Evolutionary conservation across 192 early-diverging fungal species (phyloP).

Genomic region (Coemansia sp.): DNA sequence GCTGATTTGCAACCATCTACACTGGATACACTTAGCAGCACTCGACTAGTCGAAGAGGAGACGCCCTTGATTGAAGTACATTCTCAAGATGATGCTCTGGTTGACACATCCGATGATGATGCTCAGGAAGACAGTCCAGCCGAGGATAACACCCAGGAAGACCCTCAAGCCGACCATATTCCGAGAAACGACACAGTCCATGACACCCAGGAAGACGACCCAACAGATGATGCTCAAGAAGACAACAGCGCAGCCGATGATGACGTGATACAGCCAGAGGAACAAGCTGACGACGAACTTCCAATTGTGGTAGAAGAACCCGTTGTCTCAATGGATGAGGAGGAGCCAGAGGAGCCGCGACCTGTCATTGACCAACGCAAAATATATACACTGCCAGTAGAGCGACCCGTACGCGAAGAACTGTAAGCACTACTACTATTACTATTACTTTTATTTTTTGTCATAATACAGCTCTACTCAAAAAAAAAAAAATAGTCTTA

Average conservation of each 20-base stretch:
- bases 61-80: background rate
- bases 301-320: background rate
- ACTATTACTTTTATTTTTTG: background rate
- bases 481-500: too few relatives aligned
- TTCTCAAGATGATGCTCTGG: background rate
- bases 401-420: conserved; percentile 18
- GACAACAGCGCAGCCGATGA: background rate
- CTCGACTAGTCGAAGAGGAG: background rate
- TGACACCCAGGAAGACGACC: background rate
- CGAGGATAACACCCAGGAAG: background rate
- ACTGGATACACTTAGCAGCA: background rate
- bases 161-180: too few relatives aligned
- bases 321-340: background rate
- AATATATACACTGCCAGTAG: conserved; percentile 21
- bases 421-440: background rate
- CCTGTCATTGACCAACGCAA: conserved; percentile 4
- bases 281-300: background rate
- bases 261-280: background rate
- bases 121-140: too few relatives aligned
- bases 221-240: background rate
- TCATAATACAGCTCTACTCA: background rate
- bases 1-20: background rate
- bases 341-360: background rate
- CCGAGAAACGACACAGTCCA: too few relatives aligned
- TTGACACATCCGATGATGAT: too few relatives aligned